These are phyloP conservation scores for Gnomoniopsis sp. DNA, from an alignment of 2,329 filamentous ascomycete genomes.

Conservation along the genomic window DNA sequence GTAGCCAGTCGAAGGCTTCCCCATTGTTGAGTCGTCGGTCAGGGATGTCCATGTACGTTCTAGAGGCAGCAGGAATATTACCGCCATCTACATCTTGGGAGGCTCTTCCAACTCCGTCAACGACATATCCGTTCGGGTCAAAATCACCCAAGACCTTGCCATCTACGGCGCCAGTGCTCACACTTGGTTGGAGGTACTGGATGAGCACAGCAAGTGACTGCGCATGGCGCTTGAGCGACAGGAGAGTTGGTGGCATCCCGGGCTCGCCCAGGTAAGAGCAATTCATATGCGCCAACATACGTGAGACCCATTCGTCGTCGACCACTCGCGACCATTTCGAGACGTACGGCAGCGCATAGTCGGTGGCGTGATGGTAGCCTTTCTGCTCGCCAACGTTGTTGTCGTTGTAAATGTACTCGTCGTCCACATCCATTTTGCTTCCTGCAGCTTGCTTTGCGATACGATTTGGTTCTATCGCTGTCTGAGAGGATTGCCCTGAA, in stretches of 20 bases:
- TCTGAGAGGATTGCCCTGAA: background rate
- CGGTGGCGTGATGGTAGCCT: slow-evolving; percentile 36
- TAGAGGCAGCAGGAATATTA: too few species aligned
- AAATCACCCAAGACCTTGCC: background rate
- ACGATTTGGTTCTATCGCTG: background rate
- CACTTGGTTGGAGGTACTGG: slow-evolving; percentile 40
- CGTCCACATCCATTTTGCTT: slow-evolving; percentile 13
- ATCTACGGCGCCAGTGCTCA: slow-evolving; percentile 29
- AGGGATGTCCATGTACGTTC: background rate
- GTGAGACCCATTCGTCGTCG: slow-evolving; percentile 23
- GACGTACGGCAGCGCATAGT: slow-evolving; percentile 39
- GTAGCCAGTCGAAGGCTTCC: slow-evolving; percentile 57
- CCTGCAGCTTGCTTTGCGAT: background rate
- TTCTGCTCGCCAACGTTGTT: slow-evolving; percentile 21
- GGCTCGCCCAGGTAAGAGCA: slow-evolving; percentile 55
- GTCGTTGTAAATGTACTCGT: slow-evolving; percentile 21
- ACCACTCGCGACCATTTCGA: slow-evolving; percentile 36
- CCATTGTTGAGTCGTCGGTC: slow-evolving; percentile 25
- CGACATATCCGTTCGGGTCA: slow-evolving; percentile 9
- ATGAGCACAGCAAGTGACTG: slow-evolving; percentile 56
- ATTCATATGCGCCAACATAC: slow-evolving; percentile 46
- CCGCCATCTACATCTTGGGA: background rate
- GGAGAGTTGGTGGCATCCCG: slow-evolving; percentile 49
- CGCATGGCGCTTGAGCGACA: slow-evolving; percentile 57
- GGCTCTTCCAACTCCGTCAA: background rate